Percentiles rank a stretch among this genome's conserved stretches.
These are phyloP conservation scores for Rhododendron vialii DNA, from an alignment of 148 eudicot genomes.

Conservation along the genomic window DNA sequence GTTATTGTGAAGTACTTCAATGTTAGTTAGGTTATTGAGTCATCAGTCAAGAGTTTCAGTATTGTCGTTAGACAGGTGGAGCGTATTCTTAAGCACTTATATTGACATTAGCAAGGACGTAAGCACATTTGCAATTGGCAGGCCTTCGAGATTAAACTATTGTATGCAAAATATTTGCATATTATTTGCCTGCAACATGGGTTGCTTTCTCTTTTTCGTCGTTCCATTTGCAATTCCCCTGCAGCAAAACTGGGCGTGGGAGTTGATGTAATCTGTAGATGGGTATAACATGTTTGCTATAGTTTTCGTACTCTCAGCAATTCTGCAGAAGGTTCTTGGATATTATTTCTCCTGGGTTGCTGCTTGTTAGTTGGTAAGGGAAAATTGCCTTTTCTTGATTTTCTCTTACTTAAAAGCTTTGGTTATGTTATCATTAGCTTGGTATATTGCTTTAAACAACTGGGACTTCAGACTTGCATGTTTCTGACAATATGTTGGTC, in stretches of 20 bases:
- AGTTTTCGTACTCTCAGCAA: constrained; percentile 59
- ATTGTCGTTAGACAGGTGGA: neutral
- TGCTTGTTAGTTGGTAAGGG: constrained; percentile 79
- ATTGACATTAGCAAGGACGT: neutral
- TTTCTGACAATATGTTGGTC: neutral
- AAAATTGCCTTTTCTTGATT: constrained; percentile 50
- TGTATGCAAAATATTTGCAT: constrained; percentile 2
- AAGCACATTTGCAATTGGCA: constrained; percentile 1
- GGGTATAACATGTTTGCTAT: constrained; percentile 45
- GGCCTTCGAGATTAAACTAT: constrained; percentile 11
- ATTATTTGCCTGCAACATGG: constrained; percentile 13
- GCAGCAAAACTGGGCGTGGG: constrained; percentile 52
- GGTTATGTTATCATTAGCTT: constrained; percentile 10
- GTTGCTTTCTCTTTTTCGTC: constrained; percentile 20
- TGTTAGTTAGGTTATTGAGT: neutral
- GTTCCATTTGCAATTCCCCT: constrained; percentile 27
- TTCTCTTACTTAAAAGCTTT: constrained; percentile 25
- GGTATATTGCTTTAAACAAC: constrained; percentile 13
- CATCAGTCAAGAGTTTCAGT: neutral
- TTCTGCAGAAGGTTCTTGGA: constrained; percentile 61
- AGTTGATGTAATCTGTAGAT: constrained; percentile 49
- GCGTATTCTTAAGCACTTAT: neutral
- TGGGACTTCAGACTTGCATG: constrained; percentile 2
- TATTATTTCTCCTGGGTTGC: constrained; percentile 62
- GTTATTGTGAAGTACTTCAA: neutral